A percentile compares a stretch with the other conserved stretches of the same genome.
phyloP scores from a whole-genome alignment of 108 stramenopile species.

The Aurantiochytrium sp. region DNA sequence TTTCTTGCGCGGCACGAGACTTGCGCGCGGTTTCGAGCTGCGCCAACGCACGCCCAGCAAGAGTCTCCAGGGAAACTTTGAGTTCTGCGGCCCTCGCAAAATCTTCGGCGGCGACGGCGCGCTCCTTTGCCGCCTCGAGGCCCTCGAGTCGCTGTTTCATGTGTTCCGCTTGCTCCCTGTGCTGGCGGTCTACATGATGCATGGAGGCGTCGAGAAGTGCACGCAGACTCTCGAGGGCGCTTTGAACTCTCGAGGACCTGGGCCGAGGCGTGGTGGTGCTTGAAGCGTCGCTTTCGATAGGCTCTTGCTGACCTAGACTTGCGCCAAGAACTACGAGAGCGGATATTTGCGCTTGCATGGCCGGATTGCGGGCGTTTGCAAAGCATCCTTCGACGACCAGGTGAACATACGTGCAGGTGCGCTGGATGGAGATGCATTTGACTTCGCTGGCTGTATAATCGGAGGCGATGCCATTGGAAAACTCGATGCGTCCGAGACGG shows the following conservation, averaged over 20 bases:
- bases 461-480: background rate
- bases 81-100: background rate
- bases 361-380: background rate
- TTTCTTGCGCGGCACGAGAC: background rate
- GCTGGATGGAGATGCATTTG: background rate
- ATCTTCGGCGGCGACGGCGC: background rate
- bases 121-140: conserved; percentile 1
- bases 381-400: background rate
- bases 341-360: background rate
- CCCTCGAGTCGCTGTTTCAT: background rate
- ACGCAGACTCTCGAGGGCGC: background rate
- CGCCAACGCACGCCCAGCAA: background rate
- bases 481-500: background rate
- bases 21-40: background rate
- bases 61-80: background rate
- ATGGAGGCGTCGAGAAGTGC: background rate
- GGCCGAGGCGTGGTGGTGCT: background rate
- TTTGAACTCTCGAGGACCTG: background rate
- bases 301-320: background rate
- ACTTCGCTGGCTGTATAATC: background rate
- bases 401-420: background rate
- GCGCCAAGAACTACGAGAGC: background rate
- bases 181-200: background rate
- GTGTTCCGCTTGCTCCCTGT: background rate
- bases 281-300: too few species aligned